Evolutionary conservation across 805 yeast genomes (phyloP).

Genomic region (Candida chilensis): DNA sequence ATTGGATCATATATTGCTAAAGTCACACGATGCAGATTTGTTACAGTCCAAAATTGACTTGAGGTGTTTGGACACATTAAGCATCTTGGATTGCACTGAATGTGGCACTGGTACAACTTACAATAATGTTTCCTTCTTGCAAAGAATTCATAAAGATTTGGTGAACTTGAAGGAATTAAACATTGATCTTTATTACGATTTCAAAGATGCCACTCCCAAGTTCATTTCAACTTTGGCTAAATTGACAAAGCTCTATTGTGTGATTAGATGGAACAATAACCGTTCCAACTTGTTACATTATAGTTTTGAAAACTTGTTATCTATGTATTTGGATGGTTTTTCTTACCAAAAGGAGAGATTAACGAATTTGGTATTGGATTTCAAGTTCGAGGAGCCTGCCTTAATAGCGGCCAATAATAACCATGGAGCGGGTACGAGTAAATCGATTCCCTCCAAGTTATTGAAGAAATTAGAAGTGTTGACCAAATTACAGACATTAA

Average conservation of each 20-base stretch:
- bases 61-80: slow-evolving; percentile 2
- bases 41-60: slow-evolving; percentile 4
- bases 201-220: slow-evolving; percentile 4
- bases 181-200: slow-evolving; percentile 6
- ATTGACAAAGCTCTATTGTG: slow-evolving; percentile 2
- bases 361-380: slow-evolving; percentile 3
- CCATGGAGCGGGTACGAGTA: slow-evolving; percentile 1
- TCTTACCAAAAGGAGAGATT: slow-evolving; percentile 2
- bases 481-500: slow-evolving; percentile 2
- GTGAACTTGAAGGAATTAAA: slow-evolving; percentile 2
- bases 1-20: slow-evolving; percentile 5
- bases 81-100: slow-evolving; percentile 7
- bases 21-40: slow-evolving; percentile 3
- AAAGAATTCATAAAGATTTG: slow-evolving; percentile 6
- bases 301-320: slow-evolving; percentile 2
- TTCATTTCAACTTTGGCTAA: slow-evolving; percentile 3
- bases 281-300: slow-evolving; percentile 1
- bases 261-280: neutral
- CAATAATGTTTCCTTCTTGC: neutral
- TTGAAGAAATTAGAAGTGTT: slow-evolving; percentile 2
- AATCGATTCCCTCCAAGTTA: slow-evolving; percentile 1
- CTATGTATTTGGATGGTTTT: slow-evolving; percentile 2
- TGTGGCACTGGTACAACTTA: slow-evolving; percentile 1
- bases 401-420: slow-evolving; percentile 1
- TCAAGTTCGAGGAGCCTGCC: slow-evolving; percentile 2